Percentiles rank a stretch among this genome's conserved stretches.
These are phyloP conservation scores for Phytopythium mirpurense DNA, from an alignment of 352 stramenopile species.

Conservation along the genomic window DNA sequence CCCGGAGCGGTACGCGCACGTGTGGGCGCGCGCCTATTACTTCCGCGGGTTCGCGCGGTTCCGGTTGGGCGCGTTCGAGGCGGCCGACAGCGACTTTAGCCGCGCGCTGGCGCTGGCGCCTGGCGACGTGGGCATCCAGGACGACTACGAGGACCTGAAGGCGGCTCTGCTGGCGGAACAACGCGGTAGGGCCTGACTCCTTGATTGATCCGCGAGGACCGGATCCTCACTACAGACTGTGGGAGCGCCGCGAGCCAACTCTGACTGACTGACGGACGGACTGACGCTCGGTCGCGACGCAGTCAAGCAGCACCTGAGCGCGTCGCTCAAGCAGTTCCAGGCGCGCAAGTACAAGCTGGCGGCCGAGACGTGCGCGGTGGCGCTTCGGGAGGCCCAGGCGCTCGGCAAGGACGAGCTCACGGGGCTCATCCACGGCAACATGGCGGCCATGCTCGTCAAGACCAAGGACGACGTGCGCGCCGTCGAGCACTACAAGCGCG, in stretches of 20 bases:
- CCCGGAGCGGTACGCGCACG: slow-evolving; percentile 18
- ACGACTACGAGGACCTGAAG: slow-evolving; percentile 52
- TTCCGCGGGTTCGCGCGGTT: slow-evolving; percentile 63
- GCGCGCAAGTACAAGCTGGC: slow-evolving; percentile 44
- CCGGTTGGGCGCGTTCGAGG: slow-evolving; percentile 25
- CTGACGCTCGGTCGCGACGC: background rate
- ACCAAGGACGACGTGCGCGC: slow-evolving; percentile 48
- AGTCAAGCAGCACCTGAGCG: slow-evolving; percentile 51
- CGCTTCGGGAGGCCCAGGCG: slow-evolving; percentile 39
- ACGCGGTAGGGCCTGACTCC: too few relatives aligned
- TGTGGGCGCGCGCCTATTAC: slow-evolving; percentile 45
- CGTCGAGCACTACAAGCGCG: slow-evolving; percentile 57
- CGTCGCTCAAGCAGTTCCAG: slow-evolving; percentile 60
- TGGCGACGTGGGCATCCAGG: slow-evolving; percentile 36
- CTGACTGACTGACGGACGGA: background rate
- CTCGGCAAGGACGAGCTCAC: slow-evolving; percentile 63
- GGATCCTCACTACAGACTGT: too few relatives aligned
- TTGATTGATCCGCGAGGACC: too few relatives aligned
- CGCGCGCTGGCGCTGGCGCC: slow-evolving; percentile 47
- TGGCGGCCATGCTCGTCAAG: slow-evolving; percentile 52
- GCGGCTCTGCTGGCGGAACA: slow-evolving; percentile 36
- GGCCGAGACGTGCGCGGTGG: slow-evolving; percentile 36
- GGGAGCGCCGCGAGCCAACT: too few relatives aligned
- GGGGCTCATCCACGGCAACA: slow-evolving; percentile 57
- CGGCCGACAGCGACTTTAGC: slow-evolving; percentile 45